A percentile compares a stretch with the other conserved stretches of the same genome.
These are phyloP conservation scores for Sporothrix pallida DNA, from an alignment of 2,329 filamentous ascomycete species.

Conservation along the genomic window DNA sequence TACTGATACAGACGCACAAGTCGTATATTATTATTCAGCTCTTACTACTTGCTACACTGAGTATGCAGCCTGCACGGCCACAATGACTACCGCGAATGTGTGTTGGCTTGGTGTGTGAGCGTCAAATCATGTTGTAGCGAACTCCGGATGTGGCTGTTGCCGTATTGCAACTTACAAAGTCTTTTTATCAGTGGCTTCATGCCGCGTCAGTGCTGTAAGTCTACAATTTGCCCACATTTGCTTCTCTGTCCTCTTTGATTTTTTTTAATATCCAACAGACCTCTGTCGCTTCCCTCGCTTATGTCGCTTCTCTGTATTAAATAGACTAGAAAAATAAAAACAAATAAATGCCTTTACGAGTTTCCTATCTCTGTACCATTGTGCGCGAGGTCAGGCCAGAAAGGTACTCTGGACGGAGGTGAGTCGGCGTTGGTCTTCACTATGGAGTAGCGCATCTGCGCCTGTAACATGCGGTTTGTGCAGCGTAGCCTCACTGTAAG, in stretches of 20 bases:
- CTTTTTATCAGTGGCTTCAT: not conserved
- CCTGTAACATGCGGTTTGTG: too few relatives aligned
- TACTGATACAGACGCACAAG: conserved; percentile 15
- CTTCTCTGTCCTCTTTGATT: not conserved
- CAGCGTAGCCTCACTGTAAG: not conserved
- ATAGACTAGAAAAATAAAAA: not conserved
- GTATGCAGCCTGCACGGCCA: not conserved
- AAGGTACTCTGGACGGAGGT: not conserved
- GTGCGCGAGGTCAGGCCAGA: not conserved
- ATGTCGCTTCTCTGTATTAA: too few relatives aligned
- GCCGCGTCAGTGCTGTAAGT: not conserved
- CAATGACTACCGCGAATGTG: not conserved
- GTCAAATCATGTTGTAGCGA: not conserved
- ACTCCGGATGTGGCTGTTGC: not conserved
- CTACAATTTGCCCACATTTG: not conserved
- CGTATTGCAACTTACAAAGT: not conserved
- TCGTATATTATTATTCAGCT: conserved; percentile 9
- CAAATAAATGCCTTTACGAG: not conserved
- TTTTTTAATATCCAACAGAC: not conserved
- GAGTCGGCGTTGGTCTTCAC: not conserved
- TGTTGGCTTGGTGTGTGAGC: too few relatives aligned
- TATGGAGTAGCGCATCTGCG: not conserved
- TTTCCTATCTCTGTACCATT: not conserved
- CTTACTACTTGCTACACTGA: not conserved
- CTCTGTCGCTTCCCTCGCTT: not conserved